These are phyloP conservation scores for Stevia rebaudiana DNA, from an alignment of 140 eudicot genomes.

Conservation along the genomic window DNA sequence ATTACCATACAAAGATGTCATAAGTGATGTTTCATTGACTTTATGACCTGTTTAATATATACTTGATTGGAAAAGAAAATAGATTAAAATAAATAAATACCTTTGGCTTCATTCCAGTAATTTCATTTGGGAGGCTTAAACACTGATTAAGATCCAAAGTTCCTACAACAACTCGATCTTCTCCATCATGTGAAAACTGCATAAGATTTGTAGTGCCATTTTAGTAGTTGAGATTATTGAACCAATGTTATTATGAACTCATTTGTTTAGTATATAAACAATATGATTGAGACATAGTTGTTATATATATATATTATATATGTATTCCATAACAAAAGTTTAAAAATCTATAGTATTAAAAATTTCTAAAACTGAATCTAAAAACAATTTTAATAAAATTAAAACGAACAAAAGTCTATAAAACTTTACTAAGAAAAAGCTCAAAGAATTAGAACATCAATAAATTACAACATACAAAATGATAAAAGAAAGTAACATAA, in stretches of 20 bases:
- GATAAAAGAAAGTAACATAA: not conserved
- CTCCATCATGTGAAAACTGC: slow-evolving; percentile 60
- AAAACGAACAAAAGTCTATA: no score
- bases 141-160: slow-evolving; percentile 78
- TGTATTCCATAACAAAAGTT: no score
- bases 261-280: no score
- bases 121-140: slow-evolving; percentile 80
- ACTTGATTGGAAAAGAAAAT: not conserved
- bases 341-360: no score
- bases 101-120: slow-evolving; percentile 77
- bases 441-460: not conserved
- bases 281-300: no score
- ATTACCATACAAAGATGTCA: not conserved
- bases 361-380: not conserved
- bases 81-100: slow-evolving; percentile 27
- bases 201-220: slow-evolving; percentile 3
- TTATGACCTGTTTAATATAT: not conserved
- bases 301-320: no score
- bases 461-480: not conserved
- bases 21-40: not conserved
- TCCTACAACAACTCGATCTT: slow-evolving; percentile 74
- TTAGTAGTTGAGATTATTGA: not conserved
- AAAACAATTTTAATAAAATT: not conserved
- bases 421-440: not conserved
- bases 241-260: no score